A percentile compares a stretch with the other conserved stretches of the same genome.
Evolutionary conservation across 1,139 yeast genomes (phyloP).

Genomic region (Lodderomyces parapsilosis): DNA sequence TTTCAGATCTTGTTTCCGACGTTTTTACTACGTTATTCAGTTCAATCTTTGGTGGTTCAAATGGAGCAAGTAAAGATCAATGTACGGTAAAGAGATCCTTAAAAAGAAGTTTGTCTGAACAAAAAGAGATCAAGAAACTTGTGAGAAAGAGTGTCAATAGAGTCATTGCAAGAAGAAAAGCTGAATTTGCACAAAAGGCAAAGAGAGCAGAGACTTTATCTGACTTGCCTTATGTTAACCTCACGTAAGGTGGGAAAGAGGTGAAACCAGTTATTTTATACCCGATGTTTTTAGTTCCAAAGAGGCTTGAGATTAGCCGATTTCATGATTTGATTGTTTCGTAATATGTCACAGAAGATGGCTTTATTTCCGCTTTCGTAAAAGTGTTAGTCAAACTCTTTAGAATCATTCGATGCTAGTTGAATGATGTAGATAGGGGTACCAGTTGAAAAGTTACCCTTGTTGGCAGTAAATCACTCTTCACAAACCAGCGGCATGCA

Average conservation of each 20-base stretch:
- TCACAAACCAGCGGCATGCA: no score
- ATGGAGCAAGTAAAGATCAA: conserved; percentile 11
- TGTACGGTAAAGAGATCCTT: conserved; percentile 7
- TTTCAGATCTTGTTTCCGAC: conserved; percentile 10
- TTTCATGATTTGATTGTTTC: background rate
- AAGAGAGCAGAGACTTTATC: conserved; percentile 7
- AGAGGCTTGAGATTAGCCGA: background rate
- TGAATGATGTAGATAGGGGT: background rate
- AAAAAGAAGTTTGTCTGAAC: conserved; percentile 14
- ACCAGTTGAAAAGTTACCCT: no score
- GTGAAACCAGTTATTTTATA: background rate
- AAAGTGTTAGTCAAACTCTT: no score
- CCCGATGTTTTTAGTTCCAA: background rate
- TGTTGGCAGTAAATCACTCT: no score
- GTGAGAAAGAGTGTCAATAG: conserved; percentile 18
- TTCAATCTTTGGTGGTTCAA: conserved; percentile 13
- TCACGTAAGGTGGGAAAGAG: background rate
- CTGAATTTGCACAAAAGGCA: conserved; percentile 4
- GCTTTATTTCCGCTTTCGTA: background rate
- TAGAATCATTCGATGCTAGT: no score
- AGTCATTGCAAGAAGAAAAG: conserved; percentile 11
- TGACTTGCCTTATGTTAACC: conserved; percentile 3
- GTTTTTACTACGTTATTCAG: conserved; percentile 12
- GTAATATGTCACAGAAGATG: no score
- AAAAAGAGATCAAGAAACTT: conserved; percentile 20